A percentile compares a stretch with the other conserved stretches of the same genome.
phyloP scores from a whole-genome alignment of 148 eudicot species.

The Vaccinium darrowii region DNA sequence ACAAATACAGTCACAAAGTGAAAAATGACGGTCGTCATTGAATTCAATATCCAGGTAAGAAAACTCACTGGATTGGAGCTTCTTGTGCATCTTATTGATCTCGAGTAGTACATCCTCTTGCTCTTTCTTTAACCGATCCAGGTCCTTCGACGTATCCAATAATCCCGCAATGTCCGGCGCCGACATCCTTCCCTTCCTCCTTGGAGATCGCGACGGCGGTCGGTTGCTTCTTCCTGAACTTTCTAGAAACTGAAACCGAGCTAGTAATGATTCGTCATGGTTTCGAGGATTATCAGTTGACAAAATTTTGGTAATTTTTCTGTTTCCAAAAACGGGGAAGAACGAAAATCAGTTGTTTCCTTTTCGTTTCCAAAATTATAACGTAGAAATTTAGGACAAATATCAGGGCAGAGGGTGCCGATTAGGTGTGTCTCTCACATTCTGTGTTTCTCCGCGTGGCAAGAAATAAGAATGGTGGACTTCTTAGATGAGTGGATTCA shows the following conservation, averaged over 20 bases:
- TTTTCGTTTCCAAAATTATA: neutral
- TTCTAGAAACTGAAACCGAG: neutral
- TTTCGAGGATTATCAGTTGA: neutral
- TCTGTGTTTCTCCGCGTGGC: neutral
- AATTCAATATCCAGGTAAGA: neutral
- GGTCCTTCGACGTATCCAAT: conserved; percentile 62
- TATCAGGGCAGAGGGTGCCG: neutral
- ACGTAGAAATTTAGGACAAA: neutral
- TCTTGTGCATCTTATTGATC: conserved; percentile 85
- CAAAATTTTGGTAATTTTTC: neutral
- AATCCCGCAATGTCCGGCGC: conserved; percentile 56
- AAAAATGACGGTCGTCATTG: neutral
- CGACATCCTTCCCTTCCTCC: conserved; percentile 34
- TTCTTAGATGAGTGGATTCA: neutral
- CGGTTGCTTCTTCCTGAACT: neutral
- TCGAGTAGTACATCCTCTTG: conserved; percentile 66
- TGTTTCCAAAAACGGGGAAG: neutral
- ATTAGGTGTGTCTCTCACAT: neutral
- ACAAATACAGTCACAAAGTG: neutral
- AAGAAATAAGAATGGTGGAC: neutral
- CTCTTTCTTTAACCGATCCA: conserved; percentile 75
- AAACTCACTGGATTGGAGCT: conserved; percentile 67
- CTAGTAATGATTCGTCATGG: neutral
- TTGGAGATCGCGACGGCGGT: conserved; percentile 20
- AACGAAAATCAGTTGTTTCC: neutral